These are phyloP conservation scores for Arctium lappa DNA, from an alignment of 129 eudicot genomes.

Conservation along the genomic window DNA sequence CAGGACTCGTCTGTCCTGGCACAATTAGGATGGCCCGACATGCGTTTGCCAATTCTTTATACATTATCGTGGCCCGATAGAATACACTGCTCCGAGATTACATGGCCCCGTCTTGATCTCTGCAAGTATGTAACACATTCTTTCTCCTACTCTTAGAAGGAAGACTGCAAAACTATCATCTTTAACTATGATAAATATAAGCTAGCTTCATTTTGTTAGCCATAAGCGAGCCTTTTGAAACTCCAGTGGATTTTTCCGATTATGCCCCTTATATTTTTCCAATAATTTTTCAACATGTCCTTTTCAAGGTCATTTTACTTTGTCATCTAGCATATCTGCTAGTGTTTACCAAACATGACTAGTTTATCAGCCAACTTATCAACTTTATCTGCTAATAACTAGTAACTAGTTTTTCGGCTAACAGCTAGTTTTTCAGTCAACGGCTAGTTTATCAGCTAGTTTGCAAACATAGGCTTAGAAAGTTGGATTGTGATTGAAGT, in stretches of 20 bases:
- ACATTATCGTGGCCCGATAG: slow-evolving; percentile 97
- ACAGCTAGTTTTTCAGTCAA: neutral
- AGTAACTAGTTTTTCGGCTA: neutral
- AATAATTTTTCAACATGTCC: neutral
- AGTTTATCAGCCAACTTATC: neutral
- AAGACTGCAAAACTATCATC: neutral
- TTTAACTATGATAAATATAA: too few relatives aligned
- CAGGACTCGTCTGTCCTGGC: slow-evolving; percentile 96
- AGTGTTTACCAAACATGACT: neutral
- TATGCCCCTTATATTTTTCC: neutral
- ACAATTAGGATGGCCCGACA: slow-evolving; percentile 98
- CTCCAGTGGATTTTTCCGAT: neutral
- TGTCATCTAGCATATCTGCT: neutral
- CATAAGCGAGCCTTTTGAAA: neutral
- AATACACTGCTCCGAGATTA: slow-evolving; percentile 85
- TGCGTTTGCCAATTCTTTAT: slow-evolving; percentile 95
- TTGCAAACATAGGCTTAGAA: neutral
- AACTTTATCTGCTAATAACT: neutral
- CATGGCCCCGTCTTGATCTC: slow-evolving; percentile 99
- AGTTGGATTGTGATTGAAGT: neutral
- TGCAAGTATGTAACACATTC: slow-evolving; percentile 68
- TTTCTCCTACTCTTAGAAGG: neutral
- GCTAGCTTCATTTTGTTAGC: neutral
- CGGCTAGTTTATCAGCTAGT: neutral
- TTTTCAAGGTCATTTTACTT: neutral